A percentile compares a stretch with the other conserved stretches of the same genome.
These are phyloP conservation scores for Botrytis sinoallii DNA, from an alignment of 2,329 filamentous ascomycete genomes.

Conservation along the genomic window DNA sequence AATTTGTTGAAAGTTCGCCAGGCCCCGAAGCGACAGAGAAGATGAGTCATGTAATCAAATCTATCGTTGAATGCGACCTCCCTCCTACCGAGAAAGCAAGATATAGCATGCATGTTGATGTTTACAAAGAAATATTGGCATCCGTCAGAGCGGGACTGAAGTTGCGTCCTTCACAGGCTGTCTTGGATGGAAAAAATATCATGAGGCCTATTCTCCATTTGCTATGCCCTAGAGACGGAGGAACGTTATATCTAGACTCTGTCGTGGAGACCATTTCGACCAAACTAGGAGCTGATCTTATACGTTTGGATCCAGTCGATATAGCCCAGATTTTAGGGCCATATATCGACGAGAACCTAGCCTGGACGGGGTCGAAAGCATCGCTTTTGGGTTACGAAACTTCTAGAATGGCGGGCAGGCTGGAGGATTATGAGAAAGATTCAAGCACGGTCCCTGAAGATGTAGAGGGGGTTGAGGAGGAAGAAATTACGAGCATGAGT, in stretches of 20 bases:
- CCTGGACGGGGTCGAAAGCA: slow-evolving; percentile 45
- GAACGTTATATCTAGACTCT: slow-evolving; percentile 52
- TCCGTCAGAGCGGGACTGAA: slow-evolving; percentile 50
- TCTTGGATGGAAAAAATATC: slow-evolving; percentile 32
- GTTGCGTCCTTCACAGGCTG: slow-evolving; percentile 38
- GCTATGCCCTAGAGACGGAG: slow-evolving; percentile 56
- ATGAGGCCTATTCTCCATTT: slow-evolving; percentile 55
- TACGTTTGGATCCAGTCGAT: slow-evolving; percentile 66
- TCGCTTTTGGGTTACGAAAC: slow-evolving; percentile 56
- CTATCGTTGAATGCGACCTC: slow-evolving; percentile 23
- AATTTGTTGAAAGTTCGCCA: neutral
- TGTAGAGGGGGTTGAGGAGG: slow-evolving; percentile 44
- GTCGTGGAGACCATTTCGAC: slow-evolving; percentile 63
- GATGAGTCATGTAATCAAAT: slow-evolving; percentile 14
- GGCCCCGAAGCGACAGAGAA: slow-evolving; percentile 2
- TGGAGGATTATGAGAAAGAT: slow-evolving; percentile 49
- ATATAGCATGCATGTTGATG: slow-evolving; percentile 34
- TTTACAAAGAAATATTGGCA: slow-evolving; percentile 43
- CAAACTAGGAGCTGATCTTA: slow-evolving; percentile 61
- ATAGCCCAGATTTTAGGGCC: slow-evolving; percentile 66
- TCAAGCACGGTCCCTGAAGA: slow-evolving; percentile 42
- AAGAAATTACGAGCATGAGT: slow-evolving; percentile 15
- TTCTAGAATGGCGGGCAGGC: slow-evolving; percentile 52
- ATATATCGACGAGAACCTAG: slow-evolving; percentile 63
- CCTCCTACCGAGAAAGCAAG: slow-evolving; percentile 25